Conservation (phyloP, 371 early-diverging fungal genomes). For the Synchytrium microbalum region DNA sequence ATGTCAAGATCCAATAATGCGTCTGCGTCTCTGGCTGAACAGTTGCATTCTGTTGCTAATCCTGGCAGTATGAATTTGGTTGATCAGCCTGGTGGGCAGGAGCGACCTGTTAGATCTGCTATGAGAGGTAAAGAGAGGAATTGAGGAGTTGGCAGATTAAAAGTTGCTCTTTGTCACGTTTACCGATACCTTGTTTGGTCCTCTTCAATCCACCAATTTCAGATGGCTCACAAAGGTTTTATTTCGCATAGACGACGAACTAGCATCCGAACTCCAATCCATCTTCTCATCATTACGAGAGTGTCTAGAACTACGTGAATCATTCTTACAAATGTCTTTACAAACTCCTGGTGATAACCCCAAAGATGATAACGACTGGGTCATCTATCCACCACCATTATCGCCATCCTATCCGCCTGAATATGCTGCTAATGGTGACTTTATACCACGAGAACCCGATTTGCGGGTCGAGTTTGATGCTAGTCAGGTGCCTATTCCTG, state of each 20-base stretch:
- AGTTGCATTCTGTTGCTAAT: background rate
- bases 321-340: slow-evolving; percentile 66
- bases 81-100: background rate
- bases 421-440: slow-evolving; percentile 12
- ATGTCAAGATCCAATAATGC: background rate
- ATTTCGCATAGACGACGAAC: slow-evolving; percentile 25
- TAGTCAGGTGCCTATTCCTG: slow-evolving; percentile 56
- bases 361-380: slow-evolving; percentile 69
- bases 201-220: no score
- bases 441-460: slow-evolving; percentile 35
- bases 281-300: slow-evolving; percentile 47
- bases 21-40: background rate
- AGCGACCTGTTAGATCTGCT: background rate
- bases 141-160: no score
- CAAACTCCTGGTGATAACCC: slow-evolving; percentile 83
- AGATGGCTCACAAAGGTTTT: no score
- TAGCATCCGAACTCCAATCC: slow-evolving; percentile 32
- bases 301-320: slow-evolving; percentile 73
- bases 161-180: no score
- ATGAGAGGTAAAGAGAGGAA: no score
- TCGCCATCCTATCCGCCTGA: slow-evolving; percentile 60
- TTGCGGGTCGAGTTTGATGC: slow-evolving; percentile 53
- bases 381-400: slow-evolving; percentile 84
- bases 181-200: no score
- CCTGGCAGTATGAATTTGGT: background rate